Base-by-base conservation (phyloP, 768 basidiomycete species). In the Pisolithus tinctorius region DNA sequence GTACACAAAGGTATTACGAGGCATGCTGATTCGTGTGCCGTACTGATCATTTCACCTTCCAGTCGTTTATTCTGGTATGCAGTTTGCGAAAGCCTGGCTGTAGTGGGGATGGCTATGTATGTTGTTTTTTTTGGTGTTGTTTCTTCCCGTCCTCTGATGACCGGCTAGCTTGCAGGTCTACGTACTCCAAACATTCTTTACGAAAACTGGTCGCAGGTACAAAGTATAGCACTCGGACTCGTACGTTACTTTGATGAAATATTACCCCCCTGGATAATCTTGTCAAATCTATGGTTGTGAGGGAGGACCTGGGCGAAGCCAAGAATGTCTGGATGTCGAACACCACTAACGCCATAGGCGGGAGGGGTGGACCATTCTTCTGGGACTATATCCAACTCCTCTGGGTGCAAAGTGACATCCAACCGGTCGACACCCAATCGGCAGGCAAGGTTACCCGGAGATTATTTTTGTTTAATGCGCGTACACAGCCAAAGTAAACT, bases 21-120 rank as follows among this genome's bases (percentile, higher is more conserved):
- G 23, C 25, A 20, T 17, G 30, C n/a, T 40, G 4, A 20, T 10
- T 40, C 26, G 16, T 16, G 11, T 53, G n/a, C 11, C 7, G 10
- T 7, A 5, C 45, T 47, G 14, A 47, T 47, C 14, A 6, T 23
- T 20, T 6, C 14, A 36, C 34, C 27, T 4, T 14, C 45, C 57
- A 91, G 88, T 64, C 86, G 90, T 31, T 76, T 97, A 50, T 97
- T 96, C 70, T 97, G 93, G 93, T 95, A 94, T 62, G 89, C 84
- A 1, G 73, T 92, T 4, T 69, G 92, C 42, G 93, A 95, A 72
- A 84, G 83, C 42, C 47, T 86, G 38, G 88, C 76, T 14, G 77
- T 95, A 40, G 75, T 92, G 53, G 83, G 78, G 39, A 95, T 95
- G 89, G 91, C 93, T 16, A 70, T 85, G 93, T 95, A 73, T 52